Evolutionary conservation across 78 protist species (phyloP).

Genomic region (Emiliania huxleyi): DNA sequence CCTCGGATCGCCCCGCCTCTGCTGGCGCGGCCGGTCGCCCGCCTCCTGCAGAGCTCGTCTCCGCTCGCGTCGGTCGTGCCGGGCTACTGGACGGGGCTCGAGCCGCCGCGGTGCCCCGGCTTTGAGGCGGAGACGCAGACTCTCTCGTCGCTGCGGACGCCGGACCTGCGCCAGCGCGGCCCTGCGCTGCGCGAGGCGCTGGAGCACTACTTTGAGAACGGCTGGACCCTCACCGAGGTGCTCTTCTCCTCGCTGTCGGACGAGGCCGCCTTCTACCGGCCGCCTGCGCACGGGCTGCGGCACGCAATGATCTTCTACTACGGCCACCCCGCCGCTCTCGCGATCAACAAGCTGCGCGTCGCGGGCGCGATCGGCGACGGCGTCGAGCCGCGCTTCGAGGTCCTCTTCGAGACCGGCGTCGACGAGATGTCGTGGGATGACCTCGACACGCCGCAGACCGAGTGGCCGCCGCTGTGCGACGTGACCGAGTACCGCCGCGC

Average conservation of each 20-base stretch:
- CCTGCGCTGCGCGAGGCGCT: neutral
- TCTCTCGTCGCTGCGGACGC: neutral
- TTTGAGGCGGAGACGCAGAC: neutral
- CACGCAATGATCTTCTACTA: slow-evolving; percentile 73
- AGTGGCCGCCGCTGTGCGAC: slow-evolving; percentile 31
- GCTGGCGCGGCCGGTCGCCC: too few species aligned
- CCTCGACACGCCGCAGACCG: neutral
- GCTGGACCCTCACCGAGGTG: slow-evolving; percentile 36
- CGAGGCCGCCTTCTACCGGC: slow-evolving; percentile 42
- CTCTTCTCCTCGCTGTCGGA: slow-evolving; percentile 6
- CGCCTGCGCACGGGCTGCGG: slow-evolving; percentile 46
- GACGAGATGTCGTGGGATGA: slow-evolving; percentile 70
- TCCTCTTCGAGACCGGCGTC: slow-evolving; percentile 69
- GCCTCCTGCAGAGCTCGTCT: too few species aligned
- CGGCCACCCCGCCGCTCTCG: slow-evolving; percentile 77
- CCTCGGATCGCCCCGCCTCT: too few species aligned
- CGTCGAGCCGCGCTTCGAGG: slow-evolving; percentile 53
- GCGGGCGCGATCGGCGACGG: slow-evolving; percentile 48
- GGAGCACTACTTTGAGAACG: slow-evolving; percentile 45
- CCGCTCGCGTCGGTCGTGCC: too few species aligned
- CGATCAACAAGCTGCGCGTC: slow-evolving; percentile 65
- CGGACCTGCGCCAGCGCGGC: neutral
- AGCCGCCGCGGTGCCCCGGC: neutral
- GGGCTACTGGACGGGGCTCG: slow-evolving; percentile 4
- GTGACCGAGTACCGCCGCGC: slow-evolving; percentile 55